These are phyloP conservation scores for Claviceps capensis DNA, from an alignment of 2,329 filamentous ascomycete species.

Conservation along the genomic window DNA sequence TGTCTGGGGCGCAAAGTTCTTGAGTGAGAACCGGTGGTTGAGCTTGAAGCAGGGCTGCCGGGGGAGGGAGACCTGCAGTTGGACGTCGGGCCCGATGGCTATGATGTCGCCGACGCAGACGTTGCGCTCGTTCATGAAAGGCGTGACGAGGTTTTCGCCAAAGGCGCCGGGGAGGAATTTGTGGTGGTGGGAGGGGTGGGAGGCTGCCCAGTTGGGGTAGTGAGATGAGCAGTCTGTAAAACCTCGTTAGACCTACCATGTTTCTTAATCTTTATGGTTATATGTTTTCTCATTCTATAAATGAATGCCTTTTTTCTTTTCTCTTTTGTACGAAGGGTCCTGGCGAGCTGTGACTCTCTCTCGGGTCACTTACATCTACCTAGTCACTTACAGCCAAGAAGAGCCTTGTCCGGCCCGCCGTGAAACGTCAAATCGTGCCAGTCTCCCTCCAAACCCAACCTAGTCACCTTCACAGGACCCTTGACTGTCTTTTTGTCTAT, in stretches of 20 bases:
- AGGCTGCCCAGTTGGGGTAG: conserved; percentile 39
- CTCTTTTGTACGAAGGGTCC: too few relatives aligned
- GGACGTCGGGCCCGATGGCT: conserved; percentile 32
- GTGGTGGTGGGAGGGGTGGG: conserved; percentile 35
- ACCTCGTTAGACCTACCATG: too few relatives aligned
- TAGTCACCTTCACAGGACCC: conserved; percentile 31
- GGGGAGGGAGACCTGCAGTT: conserved; percentile 47
- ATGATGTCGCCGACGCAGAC: conserved; percentile 52
- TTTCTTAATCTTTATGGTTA: too few relatives aligned
- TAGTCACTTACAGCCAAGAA: conserved; percentile 37
- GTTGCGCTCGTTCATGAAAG: conserved; percentile 47
- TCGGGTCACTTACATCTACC: background rate
- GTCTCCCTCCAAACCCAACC: conserved; percentile 40
- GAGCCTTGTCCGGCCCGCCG: conserved; percentile 48
- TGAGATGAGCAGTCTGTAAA: conserved; percentile 40
- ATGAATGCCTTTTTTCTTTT: too few relatives aligned
- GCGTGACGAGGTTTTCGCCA: conserved; percentile 49
- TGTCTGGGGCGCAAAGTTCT: conserved; percentile 45
- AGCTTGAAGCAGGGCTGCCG: conserved; percentile 52
- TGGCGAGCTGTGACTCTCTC: too few relatives aligned
- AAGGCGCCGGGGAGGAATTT: conserved; percentile 45
- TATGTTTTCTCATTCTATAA: too few relatives aligned
- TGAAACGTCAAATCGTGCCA: conserved; percentile 50
- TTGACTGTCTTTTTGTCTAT: conserved; percentile 38
- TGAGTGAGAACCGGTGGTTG: conserved; percentile 51